Percentiles rank a stretch among this genome's conserved stretches.
These are phyloP conservation scores for Phytophthora pini DNA, from an alignment of 352 stramenopile genomes.

Conservation along the genomic window DNA sequence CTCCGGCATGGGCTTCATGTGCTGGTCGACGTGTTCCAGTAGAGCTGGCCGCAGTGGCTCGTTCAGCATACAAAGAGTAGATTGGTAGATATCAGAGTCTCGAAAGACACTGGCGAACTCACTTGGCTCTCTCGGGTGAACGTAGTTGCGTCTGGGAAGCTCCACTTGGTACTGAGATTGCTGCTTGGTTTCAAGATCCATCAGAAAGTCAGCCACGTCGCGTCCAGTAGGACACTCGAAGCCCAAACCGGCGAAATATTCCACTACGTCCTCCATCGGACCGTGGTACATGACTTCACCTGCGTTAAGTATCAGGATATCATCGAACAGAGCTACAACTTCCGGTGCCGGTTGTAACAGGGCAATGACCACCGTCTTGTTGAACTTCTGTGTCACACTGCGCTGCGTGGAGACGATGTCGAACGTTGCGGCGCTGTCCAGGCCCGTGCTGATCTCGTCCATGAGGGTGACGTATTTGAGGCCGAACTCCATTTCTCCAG, in stretches of 20 bases:
- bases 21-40: slow-evolving; percentile 56
- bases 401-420: slow-evolving; percentile 42
- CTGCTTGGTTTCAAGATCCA: slow-evolving; percentile 2
- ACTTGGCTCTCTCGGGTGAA: slow-evolving; percentile 28
- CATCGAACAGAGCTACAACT: slow-evolving; percentile 55
- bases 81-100: slow-evolving; percentile 40
- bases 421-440: slow-evolving; percentile 75
- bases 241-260: slow-evolving; percentile 36
- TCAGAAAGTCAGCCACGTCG: slow-evolving; percentile 34
- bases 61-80: slow-evolving; percentile 68
- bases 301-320: slow-evolving; percentile 50
- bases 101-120: slow-evolving; percentile 53
- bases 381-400: slow-evolving; percentile 31
- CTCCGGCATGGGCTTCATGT: slow-evolving; percentile 73
- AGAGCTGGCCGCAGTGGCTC: slow-evolving; percentile 15
- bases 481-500: slow-evolving; percentile 74
- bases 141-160: not conserved
- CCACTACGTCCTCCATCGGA: slow-evolving; percentile 24
- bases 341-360: slow-evolving; percentile 78
- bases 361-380: slow-evolving; percentile 65
- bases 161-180: slow-evolving; percentile 3
- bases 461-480: slow-evolving; percentile 74
- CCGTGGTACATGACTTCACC: slow-evolving; percentile 47
- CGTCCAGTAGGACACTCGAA: slow-evolving; percentile 25
- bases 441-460: slow-evolving; percentile 93